Percentiles rank a stretch among this genome's conserved stretches.
phyloP scores from a whole-genome alignment of 257 asterid genomes.

The Pogostemon cablin region DNA sequence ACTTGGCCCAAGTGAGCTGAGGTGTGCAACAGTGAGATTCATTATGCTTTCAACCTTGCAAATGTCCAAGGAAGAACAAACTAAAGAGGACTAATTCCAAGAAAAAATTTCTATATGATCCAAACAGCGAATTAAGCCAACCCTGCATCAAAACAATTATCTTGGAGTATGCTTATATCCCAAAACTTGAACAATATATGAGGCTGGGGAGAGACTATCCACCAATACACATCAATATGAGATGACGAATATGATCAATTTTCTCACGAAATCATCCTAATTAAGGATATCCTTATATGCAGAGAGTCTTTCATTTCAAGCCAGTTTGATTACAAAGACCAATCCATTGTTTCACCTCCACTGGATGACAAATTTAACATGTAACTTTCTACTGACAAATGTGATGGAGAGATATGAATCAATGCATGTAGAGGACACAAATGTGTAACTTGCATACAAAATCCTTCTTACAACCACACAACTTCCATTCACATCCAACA shows the following conservation, averaged over 20 bases:
- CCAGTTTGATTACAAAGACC: neutral
- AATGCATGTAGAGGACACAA: neutral
- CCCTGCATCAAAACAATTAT: no score
- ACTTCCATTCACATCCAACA: neutral
- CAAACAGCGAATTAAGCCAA: no score
- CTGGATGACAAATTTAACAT: no score
- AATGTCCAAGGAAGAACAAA: no score
- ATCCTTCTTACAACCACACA: neutral
- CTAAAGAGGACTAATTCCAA: no score
- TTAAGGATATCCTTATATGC: neutral
- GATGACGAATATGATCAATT: neutral
- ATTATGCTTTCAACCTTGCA: no score
- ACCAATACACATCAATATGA: neutral
- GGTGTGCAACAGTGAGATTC: no score
- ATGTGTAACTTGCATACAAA: neutral
- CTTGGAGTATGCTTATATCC: no score
- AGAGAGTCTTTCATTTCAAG: neutral
- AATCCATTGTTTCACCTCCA: no score
- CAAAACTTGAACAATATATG: neutral
- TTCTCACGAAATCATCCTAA: neutral
- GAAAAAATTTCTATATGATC: no score
- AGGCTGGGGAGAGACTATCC: neutral
- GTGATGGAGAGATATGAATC: neutral
- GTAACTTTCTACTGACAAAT: neutral
- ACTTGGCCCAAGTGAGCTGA: no score